These are phyloP conservation scores for Spinacia oleracea DNA, from an alignment of 179 eudicot genomes.

Conservation along the genomic window DNA sequence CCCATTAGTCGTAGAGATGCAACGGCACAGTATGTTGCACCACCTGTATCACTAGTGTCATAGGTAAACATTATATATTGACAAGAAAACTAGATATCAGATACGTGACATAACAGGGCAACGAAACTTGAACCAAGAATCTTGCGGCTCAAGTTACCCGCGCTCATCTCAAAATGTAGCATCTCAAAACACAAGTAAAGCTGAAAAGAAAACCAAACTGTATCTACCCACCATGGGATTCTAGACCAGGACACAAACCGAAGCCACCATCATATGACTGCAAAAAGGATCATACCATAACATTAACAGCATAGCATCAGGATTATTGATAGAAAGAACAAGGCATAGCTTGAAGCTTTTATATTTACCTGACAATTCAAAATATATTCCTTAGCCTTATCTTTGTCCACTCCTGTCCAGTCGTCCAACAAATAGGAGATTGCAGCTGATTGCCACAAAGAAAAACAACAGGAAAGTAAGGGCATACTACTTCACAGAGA, in stretches of 20 bases:
- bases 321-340: neutral
- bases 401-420: slow-evolving; percentile 88
- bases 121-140: slow-evolving; percentile 9
- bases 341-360: slow-evolving; percentile 7
- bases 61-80: slow-evolving; percentile 28
- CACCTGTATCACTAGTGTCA: slow-evolving; percentile 82
- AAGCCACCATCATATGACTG: slow-evolving; percentile 99
- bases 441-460: slow-evolving; percentile 57
- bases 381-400: slow-evolving; percentile 78
- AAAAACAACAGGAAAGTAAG: neutral
- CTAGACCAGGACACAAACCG: slow-evolving; percentile 83
- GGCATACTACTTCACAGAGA: neutral
- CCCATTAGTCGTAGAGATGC: slow-evolving; percentile 94
- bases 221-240: slow-evolving; percentile 82
- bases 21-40: slow-evolving; percentile 93
- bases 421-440: slow-evolving; percentile 73
- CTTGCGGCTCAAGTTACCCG: neutral
- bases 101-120: slow-evolving; percentile 2
- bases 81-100: slow-evolving; percentile 17
- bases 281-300: slow-evolving; percentile 25
- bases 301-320: slow-evolving; percentile 3
- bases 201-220: neutral
- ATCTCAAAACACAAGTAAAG: neutral
- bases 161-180: neutral
- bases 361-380: slow-evolving; percentile 68